Evolutionary conservation across 805 yeast genomes (phyloP), one percentile per base, ranked within the genome.

Genomic region (Lipomyces mesembrius): DNA sequence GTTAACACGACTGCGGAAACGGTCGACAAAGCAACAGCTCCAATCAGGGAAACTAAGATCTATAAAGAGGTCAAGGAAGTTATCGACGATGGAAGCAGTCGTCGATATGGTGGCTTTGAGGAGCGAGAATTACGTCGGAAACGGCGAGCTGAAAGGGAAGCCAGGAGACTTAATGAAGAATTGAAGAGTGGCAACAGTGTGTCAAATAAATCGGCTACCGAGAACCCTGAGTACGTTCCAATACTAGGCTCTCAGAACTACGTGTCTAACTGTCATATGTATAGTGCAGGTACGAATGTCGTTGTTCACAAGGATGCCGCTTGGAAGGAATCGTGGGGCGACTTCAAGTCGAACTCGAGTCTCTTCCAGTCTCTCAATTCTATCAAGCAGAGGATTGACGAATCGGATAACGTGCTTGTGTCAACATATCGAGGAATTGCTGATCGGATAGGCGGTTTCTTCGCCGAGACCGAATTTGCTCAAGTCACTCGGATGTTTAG

Each of bases 391-490:
- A 88, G 84, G 75, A 78, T 82, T 63, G 97, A 94, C 74, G 98
- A 94, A 79, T 87, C 92, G 63, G 98, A 94, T 74, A 95, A 95
- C 78, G 97, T 97, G 8, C 82, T 95, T 74, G 85, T 95, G 68
- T 86, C 93, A 11, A 79, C 89, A 53, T 79, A 95, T 62, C 87
- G 99, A 81, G 90, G 94, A 25, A 80, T 95, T 29, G 76, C 90
- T 53, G 91, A 88, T 76, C 90, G 91, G 76, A 81, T 95, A 64
- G 88, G 95, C 6, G 92, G 96, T 5, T 87, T 93, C 75, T 93
- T 93, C 76, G 95, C 95, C 53, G 99, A 95, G 81, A 95, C 98
- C 49, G 99, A 95, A 81, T 87, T 91, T 71, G 98, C 97, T 27
- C 89, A 89, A 78, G 99, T 93, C n/a, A 83, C 90, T 70, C 87